Percentiles rank a stretch among this genome's conserved stretches.
phyloP scores from a whole-genome alignment of 106 monocot genomes.

The Dioscorea alata region DNA sequence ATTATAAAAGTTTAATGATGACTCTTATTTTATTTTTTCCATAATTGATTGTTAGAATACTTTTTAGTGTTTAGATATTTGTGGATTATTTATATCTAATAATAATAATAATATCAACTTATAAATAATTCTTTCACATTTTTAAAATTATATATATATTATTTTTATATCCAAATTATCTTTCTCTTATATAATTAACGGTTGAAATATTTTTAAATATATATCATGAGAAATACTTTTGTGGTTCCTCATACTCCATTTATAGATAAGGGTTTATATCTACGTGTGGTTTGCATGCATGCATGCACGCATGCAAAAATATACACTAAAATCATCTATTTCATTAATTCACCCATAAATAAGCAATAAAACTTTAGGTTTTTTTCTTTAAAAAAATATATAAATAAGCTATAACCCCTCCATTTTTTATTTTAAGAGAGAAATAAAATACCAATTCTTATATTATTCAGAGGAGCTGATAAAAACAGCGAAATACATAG shows the following conservation, averaged over 20 bases:
- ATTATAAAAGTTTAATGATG: too few relatives aligned
- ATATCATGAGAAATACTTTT: not conserved
- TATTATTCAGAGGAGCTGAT: slow-evolving; percentile 31
- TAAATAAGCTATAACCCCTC: too few relatives aligned
- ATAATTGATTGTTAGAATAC: too few relatives aligned
- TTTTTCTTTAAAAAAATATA: too few relatives aligned
- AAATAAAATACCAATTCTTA: too few relatives aligned
- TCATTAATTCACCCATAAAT: not conserved
- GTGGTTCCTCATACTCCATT: not conserved
- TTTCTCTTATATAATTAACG: not conserved
- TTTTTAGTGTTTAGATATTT: too few relatives aligned
- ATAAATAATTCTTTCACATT: not conserved
- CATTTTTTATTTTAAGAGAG: too few relatives aligned
- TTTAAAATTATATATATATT: not conserved
- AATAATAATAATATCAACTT: too few relatives aligned
- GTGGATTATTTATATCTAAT: not conserved
- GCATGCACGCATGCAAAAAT: not conserved
- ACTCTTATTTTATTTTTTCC: too few relatives aligned
- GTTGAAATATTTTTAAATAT: not conserved
- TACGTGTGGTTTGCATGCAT: not conserved
- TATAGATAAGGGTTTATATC: not conserved
- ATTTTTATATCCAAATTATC: not conserved
- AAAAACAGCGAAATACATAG: slow-evolving; percentile 41
- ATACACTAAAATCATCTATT: too few relatives aligned
- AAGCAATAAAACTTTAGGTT: too few relatives aligned